These are phyloP conservation scores for Gamsiella multidivaricata DNA, from an alignment of 192 early-diverging fungal species.

Conservation along the genomic window DNA sequence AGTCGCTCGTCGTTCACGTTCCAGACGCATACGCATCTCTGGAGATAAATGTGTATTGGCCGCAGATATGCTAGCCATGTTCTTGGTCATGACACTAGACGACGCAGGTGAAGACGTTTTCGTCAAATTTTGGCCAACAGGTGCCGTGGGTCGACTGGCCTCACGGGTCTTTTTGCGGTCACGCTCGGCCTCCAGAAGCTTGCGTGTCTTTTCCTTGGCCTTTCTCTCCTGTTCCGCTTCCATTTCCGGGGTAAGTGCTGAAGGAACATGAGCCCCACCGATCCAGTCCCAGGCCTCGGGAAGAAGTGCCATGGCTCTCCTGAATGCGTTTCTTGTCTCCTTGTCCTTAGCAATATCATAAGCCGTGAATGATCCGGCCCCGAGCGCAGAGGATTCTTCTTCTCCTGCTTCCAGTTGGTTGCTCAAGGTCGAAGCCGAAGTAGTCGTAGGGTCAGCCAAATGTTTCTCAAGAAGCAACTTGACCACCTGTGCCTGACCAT, in stretches of 20 bases:
- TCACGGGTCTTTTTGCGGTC: constrained; percentile 63
- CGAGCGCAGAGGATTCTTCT: background rate
- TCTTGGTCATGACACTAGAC: constrained; percentile 31
- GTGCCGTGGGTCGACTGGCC: constrained; percentile 48
- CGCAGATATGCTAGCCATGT: constrained; percentile 24
- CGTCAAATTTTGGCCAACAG: constrained; percentile 12
- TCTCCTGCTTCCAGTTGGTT: background rate
- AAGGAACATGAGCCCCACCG: constrained; percentile 70
- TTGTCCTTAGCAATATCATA: constrained; percentile 82
- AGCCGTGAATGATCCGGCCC: constrained; percentile 57
- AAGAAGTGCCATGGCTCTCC: constrained; percentile 70
- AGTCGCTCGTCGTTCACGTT: constrained; percentile 81
- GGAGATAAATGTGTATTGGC: constrained; percentile 65
- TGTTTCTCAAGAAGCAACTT: constrained; percentile 67
- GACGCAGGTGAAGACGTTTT: constrained; percentile 15
- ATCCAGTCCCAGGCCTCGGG: constrained; percentile 77
- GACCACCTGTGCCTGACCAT: constrained; percentile 70
- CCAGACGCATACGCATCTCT: constrained; percentile 75
- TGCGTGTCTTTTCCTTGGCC: constrained; percentile 71
- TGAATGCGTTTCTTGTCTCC: constrained; percentile 77
- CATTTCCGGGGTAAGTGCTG: constrained; percentile 78
- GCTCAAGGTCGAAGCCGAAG: constrained; percentile 8
- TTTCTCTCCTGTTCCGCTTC: constrained; percentile 70
- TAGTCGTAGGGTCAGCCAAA: constrained; percentile 82
- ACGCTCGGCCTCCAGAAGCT: constrained; percentile 65